phyloP scores from a whole-genome alignment of 2,329 filamentous ascomycete genomes.

The Pezizomycotina sp. region DNA sequence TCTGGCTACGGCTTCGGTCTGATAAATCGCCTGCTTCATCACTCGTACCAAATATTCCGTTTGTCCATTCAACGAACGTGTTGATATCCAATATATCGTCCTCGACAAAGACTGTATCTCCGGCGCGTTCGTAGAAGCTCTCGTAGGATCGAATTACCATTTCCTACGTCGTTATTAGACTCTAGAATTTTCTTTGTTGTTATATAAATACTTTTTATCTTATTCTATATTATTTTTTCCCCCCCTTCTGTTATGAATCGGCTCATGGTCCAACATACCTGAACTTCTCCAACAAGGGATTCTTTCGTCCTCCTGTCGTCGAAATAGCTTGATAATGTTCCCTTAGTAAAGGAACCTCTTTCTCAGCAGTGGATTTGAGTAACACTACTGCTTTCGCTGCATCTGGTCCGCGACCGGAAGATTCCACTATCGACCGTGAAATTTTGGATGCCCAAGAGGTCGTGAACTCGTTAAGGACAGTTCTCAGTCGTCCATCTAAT shows the following conservation, averaged over 20 bases:
- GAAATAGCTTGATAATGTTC: slow-evolving; percentile 46
- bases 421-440: slow-evolving; percentile 34
- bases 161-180: slow-evolving; percentile 15
- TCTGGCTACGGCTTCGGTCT: no score
- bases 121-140: slow-evolving; percentile 40
- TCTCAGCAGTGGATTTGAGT: slow-evolving; percentile 40
- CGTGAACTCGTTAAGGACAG: slow-evolving; percentile 51
- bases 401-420: slow-evolving; percentile 27
- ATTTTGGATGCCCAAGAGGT: slow-evolving; percentile 41
- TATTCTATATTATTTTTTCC: slow-evolving; percentile 1
- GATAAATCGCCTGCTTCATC: slow-evolving; percentile 4
- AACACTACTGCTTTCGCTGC: slow-evolving; percentile 32
- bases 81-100: slow-evolving; percentile 46
- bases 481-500: slow-evolving; percentile 44
- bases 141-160: slow-evolving; percentile 44
- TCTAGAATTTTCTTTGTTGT: neutral
- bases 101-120: slow-evolving; percentile 23
- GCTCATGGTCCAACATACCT: slow-evolving; percentile 36
- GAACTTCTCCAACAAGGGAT: slow-evolving; percentile 48
- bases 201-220: neutral
- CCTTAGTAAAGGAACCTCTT: slow-evolving; percentile 41
- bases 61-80: slow-evolving; percentile 47
- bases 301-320: slow-evolving; percentile 47
- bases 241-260: neutral
- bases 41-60: slow-evolving; percentile 37